Base-by-base conservation (phyloP, 768 basidiomycete species). In the Tricholomella constricta region DNA sequence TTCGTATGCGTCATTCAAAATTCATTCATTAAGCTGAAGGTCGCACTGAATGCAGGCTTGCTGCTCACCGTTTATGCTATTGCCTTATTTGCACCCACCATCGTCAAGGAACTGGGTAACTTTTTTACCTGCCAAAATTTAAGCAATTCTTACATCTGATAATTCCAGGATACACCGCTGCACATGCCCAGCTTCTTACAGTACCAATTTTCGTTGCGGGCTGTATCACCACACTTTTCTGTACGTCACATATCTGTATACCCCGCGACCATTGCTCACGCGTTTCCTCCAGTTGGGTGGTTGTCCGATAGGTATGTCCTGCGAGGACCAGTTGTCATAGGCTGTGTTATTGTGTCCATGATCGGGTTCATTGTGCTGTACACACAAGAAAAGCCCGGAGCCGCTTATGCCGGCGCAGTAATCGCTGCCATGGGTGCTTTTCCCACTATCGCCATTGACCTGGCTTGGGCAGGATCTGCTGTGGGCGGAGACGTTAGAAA, bases 381-480 rank as follows among this genome's bases (percentile, higher is more conserved):
- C 51, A 70, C 72, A 1, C 68, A 68, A 58, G 48, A 45, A 4
- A 52, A 51, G 4, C 64, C 72, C 20, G 70, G 65, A 6, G 73
- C 62, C 47, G 78, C 68, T 3, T 85, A 84, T 56, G 64, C 68
- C 7, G 83, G 79, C 2, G 66, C 78, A 4, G 51, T 84, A 26
- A 65, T 85, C 35, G 77, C 80, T 23, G 78, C 81, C 3, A 64
- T 72, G 17, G 84, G 83, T 17, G 76, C 81, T 6, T 84, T 69
- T 58, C 80, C 84, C 1, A 76, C 74, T 6, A 71, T 83, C 46
- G 69, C 74, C 1, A 61, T 82, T 17, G 61, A 63, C 23, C 63
- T 85, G 2, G 80, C 82, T 31, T 86, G 84, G 84, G 77, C 71
- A 2, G 73, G 76, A 2, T 78, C 78, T 7, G 81, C 82, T 48